Evolutionary conservation across 2,329 filamentous ascomycete genomes (phyloP), one percentile per base, ranked within the genome.

Genomic region (Colletotrichum lini): DNA sequence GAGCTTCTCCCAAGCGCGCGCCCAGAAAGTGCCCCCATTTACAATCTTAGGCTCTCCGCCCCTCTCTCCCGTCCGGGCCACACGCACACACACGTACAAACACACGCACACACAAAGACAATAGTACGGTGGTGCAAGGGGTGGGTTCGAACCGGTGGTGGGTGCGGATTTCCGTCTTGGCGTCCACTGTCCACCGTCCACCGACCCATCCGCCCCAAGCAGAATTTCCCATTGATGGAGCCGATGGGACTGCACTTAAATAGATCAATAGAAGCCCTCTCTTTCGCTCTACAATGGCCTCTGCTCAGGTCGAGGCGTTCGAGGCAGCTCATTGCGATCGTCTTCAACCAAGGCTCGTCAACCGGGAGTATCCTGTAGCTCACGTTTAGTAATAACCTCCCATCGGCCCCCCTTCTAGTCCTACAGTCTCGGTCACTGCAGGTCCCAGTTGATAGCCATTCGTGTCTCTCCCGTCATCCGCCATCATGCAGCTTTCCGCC

Each of bases 401-500:
- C 47, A 30, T 1, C 26, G 26, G 5, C 26, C 26, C 26, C 5
- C 26, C 5, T 30, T 42, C 13, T 15, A 52, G 60, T 59, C 53
- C 40, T 40, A 21, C 18, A 23, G 15, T 38, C 40, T 13, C 54
- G 13, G 38, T 7, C 54, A 30, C 68, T 40, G 40, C 23, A 30
- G 45, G 12, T 54, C 26, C 49, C n/a, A 7, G 2, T n/a, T 45
- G 30, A 26, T 6, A 40, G n/a, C n/a, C 40, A 12, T 59, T 23
- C 30, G 26, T 21, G 26, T 6, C 26, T 30, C 26, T 30, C 26
- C 26, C 26, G 26, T 30, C 26, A 30, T 30, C 26, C 47, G 21
- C 47, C 64, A 53, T 1, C 57, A 71, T 71, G 68, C 65, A 71
- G 58, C 65, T 68, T 35, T 40, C 59, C 68, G 18, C 52, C 26